phyloP scores from a whole-genome alignment of 2,329 filamentous ascomycete species.

The Cryphonectria nitschkei region DNA sequence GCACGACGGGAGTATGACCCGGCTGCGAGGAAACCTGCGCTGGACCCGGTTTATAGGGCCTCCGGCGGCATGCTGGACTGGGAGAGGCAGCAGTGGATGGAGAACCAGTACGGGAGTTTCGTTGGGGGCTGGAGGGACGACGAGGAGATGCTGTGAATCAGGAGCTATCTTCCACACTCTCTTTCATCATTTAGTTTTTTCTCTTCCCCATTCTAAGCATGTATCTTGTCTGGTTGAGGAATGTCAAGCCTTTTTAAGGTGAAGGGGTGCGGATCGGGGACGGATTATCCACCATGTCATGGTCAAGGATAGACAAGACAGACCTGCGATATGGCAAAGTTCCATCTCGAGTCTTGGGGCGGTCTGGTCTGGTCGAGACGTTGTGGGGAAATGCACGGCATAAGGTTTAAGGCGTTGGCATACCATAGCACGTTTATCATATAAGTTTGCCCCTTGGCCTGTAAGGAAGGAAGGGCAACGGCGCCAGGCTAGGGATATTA shows the following conservation, averaged over 20 bases:
- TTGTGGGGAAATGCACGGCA: not conserved
- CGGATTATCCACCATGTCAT: not conserved
- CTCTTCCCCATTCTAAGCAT: not conserved
- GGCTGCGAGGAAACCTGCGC: slow-evolving; percentile 51
- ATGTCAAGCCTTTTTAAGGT: not conserved
- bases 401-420: not conserved
- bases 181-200: not conserved
- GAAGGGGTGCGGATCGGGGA: not conserved
- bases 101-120: slow-evolving; percentile 70
- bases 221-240: not conserved
- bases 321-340: not conserved
- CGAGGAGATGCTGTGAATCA: slow-evolving; percentile 28
- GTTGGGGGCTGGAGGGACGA: slow-evolving; percentile 27
- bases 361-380: not conserved
- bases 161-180: not conserved
- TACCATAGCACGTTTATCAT: not conserved
- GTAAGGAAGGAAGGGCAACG: not conserved
- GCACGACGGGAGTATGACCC: slow-evolving; percentile 67
- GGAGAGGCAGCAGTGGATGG: slow-evolving; percentile 61
- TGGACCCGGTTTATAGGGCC: slow-evolving; percentile 70
- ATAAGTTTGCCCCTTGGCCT: not conserved
- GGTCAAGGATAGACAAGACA: not conserved
- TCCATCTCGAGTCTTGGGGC: not conserved
- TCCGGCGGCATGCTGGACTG: slow-evolving; percentile 43
- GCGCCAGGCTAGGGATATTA: not conserved